Conservation (phyloP, 177 flowering plant genomes). For the Tripterygium wilfordii region DNA sequence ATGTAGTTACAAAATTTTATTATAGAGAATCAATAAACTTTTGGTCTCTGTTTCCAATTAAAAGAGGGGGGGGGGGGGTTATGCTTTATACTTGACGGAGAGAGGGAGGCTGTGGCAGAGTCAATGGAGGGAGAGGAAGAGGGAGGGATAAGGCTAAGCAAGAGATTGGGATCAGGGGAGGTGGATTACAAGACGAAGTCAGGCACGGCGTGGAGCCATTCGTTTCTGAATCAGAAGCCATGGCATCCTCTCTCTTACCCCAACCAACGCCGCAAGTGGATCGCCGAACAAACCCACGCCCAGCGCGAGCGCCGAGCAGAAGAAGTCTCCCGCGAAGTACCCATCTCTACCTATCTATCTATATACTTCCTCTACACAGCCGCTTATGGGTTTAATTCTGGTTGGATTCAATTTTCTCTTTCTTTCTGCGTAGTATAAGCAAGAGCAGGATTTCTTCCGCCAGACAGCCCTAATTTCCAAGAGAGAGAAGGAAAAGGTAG, state of each 20-base stretch:
- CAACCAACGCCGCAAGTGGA: conserved; percentile 98
- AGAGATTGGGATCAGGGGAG: conserved; percentile 51
- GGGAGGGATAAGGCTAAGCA: conserved; percentile 44
- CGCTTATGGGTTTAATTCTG: not conserved
- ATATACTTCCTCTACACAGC: not conserved
- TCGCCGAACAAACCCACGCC: conserved; percentile 88
- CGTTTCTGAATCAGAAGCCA: conserved; percentile 91
- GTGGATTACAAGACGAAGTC: conserved; percentile 81
- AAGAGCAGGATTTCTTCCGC: conserved; percentile 89
- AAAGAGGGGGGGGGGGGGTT: too few species aligned
- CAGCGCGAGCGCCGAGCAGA: conserved; percentile 62
- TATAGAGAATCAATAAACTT: too few species aligned
- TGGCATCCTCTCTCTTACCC: conserved; percentile 99
- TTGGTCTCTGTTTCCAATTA: too few species aligned
- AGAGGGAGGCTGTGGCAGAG: not conserved
- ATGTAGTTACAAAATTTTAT: too few species aligned
- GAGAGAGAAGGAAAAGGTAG: conserved; percentile 91
- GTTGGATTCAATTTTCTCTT: not conserved
- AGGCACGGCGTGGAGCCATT: conserved; percentile 97
- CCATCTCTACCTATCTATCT: not conserved
- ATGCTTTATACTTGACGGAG: too few species aligned
- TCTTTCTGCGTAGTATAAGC: conserved; percentile 60
- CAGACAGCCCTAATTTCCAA: conserved; percentile 83
- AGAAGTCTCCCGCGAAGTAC: conserved; percentile 86
- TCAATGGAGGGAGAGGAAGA: conserved; percentile 43